phyloP scores from a whole-genome alignment of 768 basidiomycete species.

The Gyrodon lividus region DNA sequence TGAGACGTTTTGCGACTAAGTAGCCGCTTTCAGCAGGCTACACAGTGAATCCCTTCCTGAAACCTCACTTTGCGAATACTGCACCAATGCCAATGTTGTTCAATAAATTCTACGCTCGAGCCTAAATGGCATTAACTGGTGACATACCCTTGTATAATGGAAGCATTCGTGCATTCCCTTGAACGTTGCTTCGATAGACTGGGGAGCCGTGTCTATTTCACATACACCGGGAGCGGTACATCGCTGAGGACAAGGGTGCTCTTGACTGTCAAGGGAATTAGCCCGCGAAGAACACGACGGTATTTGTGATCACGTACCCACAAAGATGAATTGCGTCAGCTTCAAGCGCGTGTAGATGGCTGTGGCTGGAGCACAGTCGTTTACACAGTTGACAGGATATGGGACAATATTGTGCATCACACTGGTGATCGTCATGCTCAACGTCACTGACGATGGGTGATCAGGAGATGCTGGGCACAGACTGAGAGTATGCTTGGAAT shows the following conservation, averaged over 20 bases:
- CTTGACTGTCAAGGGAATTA: constrained; percentile 36
- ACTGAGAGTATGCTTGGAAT: not conserved
- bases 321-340: constrained; percentile 49
- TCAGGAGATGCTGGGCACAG: not conserved
- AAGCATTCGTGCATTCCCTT: constrained; percentile 58
- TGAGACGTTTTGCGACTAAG: constrained; percentile 49
- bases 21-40: not conserved
- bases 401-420: constrained; percentile 52
- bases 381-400: constrained; percentile 54
- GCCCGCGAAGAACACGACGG: not conserved
- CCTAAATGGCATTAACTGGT: not conserved
- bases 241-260: constrained; percentile 43
- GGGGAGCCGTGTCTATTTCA: constrained; percentile 54
- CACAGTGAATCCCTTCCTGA: not conserved
- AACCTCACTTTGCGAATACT: constrained; percentile 55
- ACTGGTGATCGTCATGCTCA: constrained; percentile 46
- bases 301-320: constrained; percentile 39
- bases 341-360: constrained; percentile 55
- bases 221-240: constrained; percentile 54
- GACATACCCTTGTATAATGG: constrained; percentile 57
- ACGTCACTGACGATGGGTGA: constrained; percentile 38
- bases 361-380: constrained; percentile 42
- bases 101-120: not conserved
- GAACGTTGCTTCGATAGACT: constrained; percentile 60
- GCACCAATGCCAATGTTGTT: not conserved